Base-by-base conservation (phyloP, 2,329 filamentous ascomycete genomes). In the Alternaria incomplexa region DNA sequence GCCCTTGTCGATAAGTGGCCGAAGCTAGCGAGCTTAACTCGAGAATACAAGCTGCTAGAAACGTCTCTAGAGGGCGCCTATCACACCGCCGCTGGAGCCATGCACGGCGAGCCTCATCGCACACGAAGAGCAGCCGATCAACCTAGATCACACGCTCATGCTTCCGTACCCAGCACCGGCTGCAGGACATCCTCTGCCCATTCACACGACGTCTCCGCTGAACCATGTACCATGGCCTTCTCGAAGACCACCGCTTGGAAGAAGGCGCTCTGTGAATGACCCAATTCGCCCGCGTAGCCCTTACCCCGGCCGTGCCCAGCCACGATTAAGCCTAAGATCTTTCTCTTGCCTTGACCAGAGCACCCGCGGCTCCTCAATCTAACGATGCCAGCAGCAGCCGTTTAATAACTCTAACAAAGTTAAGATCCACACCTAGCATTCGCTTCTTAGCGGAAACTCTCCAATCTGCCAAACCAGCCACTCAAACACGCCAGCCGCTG, bases 321-420 rank as follows among this genome's bases (percentile, higher is more conserved):
- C 59, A 52, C 40, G 56, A 75, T 76, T 75, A 69, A 77, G 75
- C 73, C 75, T 77, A 77, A 77, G 75, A 75, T 75, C 73, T 73
- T 50, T 28, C 15, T 40, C 43, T 36, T 17, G 20, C 43, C 59
- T 32, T 45, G 40, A 43, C 30, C 22, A 53, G 30, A 45, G 25
- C 15, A 32, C 32, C 28, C 44, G 60, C 56, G 28, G 44, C 48
- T 53, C 57, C 43, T 48, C 65, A 69, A 62, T 69, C 61, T 63
- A 64, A 50, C 26, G 54, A 61, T 54, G 63, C 63, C 58, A 61
- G 61, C 62, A 61, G 32, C 46, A 65, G 56, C 63, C 65, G 57
- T 67, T 67, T 58, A 73, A 72, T 71, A 73, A 73, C 69, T 73
- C 69, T 73, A 72, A 72, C 68, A 65, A 67, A 71, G 67, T 67